phyloP scores from a whole-genome alignment of 306 rosid genomes.

The Rosa rugosa region DNA sequence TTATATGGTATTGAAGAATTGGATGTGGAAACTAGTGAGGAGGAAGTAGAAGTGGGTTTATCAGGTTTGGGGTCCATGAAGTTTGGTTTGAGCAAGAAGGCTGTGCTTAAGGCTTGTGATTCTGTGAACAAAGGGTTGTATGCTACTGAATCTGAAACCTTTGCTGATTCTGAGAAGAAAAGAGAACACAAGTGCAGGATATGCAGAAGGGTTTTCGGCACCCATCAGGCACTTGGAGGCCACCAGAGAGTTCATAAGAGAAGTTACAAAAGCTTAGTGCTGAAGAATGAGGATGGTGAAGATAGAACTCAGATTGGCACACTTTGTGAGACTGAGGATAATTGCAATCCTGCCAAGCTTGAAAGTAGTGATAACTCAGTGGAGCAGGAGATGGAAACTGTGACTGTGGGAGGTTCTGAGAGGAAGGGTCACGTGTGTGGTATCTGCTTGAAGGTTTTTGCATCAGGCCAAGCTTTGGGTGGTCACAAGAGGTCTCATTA shows the following conservation, averaged over 20 bases:
- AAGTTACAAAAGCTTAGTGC: not conserved
- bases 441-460: slow-evolving; percentile 49
- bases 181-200: slow-evolving; percentile 38
- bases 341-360: not conserved
- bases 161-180: slow-evolving; percentile 20
- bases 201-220: slow-evolving; percentile 31
- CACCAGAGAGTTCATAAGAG: slow-evolving; percentile 38
- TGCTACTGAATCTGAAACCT: slow-evolving; percentile 14
- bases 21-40: slow-evolving; percentile 3
- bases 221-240: slow-evolving; percentile 41
- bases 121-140: slow-evolving; percentile 6
- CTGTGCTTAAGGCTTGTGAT: slow-evolving; percentile 20
- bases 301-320: not conserved
- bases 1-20: not conserved
- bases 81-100: slow-evolving; percentile 18
- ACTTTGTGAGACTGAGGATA: slow-evolving; percentile 17
- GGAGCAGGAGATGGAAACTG: slow-evolving; percentile 18
- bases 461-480: slow-evolving; percentile 56
- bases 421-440: slow-evolving; percentile 31
- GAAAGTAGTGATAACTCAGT: slow-evolving; percentile 11
- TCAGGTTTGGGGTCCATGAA: slow-evolving; percentile 21
- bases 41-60: slow-evolving; percentile 8
- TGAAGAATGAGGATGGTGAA: slow-evolving; percentile 9
- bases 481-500: slow-evolving; percentile 55
- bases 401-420: slow-evolving; percentile 17